Base-by-base conservation (phyloP, 1,284 basidiomycete genomes). In the Sporisorium scitamineum region DNA sequence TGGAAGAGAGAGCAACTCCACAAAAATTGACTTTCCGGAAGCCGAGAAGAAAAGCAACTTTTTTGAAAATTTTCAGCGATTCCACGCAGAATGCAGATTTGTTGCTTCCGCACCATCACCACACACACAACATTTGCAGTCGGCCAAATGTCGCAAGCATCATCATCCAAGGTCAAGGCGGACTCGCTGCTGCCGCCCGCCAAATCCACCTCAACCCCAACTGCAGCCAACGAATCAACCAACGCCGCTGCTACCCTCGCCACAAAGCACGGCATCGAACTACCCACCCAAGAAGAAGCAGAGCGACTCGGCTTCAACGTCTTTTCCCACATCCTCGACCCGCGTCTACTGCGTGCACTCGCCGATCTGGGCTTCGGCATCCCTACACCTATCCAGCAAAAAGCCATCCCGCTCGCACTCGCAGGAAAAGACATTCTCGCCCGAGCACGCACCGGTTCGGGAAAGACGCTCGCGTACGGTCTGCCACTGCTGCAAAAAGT, bases 391-490 rank as follows among this genome's bases (percentile, higher is more conserved):
- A 91, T 95, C 4, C 93, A 95, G 84, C 88, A 88, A 7, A 92
- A 92, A 78, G 78, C 84, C 47, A 93, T 96, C 56, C 94, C 94
- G 6, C 88, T 94, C 26, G 94, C 93, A 0, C 89, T 99, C 29
- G 93, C 95, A 85, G 91, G 92, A 73, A 90, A 91, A 54, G 97
- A 99, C 86, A 93, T 99, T 59, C 90, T 99, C 26, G 96, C 95
- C 6, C 89, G 94, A 34, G 95, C 97, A 4, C 90, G 94, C 39
- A 99, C 97, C 1, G 97, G 97, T 14, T 95, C 93, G 65, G 97
- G 97, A 51, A 99, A 99, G 88, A 99, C 97, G 0, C 93, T 94
- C 1, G 95, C 97, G 3, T 99, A 99, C 85, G 94, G 92, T 72
- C 89, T 99, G 5, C 96, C 97, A 0, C 86, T 95, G 18, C 88